Conservation (phyloP, 768 basidiomycete genomes). For the Ephemerocybe angulata region DNA sequence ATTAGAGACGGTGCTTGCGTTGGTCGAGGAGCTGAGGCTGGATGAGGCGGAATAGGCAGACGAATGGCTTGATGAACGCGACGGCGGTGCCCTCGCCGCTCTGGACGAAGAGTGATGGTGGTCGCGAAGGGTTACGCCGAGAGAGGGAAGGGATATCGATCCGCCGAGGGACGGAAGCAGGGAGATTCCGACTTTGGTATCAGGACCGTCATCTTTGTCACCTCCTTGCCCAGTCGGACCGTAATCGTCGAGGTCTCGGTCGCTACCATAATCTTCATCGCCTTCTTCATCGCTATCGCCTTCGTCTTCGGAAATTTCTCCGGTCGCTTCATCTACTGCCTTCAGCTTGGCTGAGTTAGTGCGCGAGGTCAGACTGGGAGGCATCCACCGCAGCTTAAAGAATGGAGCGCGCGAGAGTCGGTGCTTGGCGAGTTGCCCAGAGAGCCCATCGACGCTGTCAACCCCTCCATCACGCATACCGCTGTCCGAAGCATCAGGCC, state of each 20-base stretch:
- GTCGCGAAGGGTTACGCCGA: background rate
- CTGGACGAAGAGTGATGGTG: background rate
- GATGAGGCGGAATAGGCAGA: background rate
- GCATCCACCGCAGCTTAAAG: conserved; percentile 41
- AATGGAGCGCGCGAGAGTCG: conserved; percentile 11
- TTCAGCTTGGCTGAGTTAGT: conserved; percentile 23
- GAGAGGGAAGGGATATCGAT: background rate
- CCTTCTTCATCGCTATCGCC: conserved; percentile 6
- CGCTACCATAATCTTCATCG: background rate
- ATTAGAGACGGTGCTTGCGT: background rate
- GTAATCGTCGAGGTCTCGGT: background rate
- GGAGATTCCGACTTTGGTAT: background rate
- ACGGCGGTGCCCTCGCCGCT: background rate
- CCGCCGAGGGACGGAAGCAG: background rate
- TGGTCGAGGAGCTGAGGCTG: background rate
- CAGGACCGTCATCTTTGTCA: background rate
- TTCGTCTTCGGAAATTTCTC: conserved; percentile 10
- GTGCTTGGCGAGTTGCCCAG: too few relatives aligned
- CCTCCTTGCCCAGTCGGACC: background rate
- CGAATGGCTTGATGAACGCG: background rate
- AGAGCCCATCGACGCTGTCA: background rate
- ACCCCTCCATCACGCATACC: background rate
- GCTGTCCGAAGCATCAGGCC: background rate
- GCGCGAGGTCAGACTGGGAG: conserved; percentile 31
- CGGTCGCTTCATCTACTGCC: conserved; percentile 13